Evolutionary conservation across 2,329 filamentous ascomycete genomes (phyloP).

Genomic region (Teratosphaeriaceae sp.): DNA sequence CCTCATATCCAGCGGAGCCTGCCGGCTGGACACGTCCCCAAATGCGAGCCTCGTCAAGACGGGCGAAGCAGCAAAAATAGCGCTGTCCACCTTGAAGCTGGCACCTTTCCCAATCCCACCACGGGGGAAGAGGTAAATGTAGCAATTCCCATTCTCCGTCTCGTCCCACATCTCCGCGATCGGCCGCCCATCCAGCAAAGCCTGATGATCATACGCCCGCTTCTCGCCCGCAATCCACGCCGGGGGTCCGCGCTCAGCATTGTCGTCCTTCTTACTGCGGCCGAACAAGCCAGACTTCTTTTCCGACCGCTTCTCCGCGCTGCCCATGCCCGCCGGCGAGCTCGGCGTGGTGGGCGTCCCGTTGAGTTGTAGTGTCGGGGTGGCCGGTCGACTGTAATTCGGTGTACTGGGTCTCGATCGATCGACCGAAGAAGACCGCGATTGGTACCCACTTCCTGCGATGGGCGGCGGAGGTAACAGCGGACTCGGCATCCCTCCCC

Average conservation of each 20-base stretch:
- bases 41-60: constrained; percentile 50
- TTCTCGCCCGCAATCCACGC: constrained; percentile 57
- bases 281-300: constrained; percentile 27
- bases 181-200: constrained; percentile 45
- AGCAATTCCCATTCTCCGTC: constrained; percentile 47
- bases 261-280: constrained; percentile 25
- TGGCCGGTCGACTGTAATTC: constrained; percentile 7
- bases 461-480: constrained; percentile 6
- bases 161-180: constrained; percentile 58
- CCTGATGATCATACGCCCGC: constrained; percentile 48
- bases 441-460: background rate
- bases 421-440: constrained; percentile 4
- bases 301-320: constrained; percentile 13
- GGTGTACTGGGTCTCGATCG: constrained; percentile 9
- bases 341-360: constrained; percentile 3
- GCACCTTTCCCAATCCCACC: constrained; percentile 48
- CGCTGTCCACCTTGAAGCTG: constrained; percentile 56
- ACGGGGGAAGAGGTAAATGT: constrained; percentile 55
- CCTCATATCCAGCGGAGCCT: constrained; percentile 38
- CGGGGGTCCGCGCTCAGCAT: constrained; percentile 31
- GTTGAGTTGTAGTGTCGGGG: constrained; percentile 3
- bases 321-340: background rate
- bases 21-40: constrained; percentile 44
- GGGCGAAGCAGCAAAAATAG: constrained; percentile 51
- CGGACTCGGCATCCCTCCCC: background rate